Evolutionary conservation across 2,329 filamentous ascomycete genomes (phyloP).

Genomic region (Periconia sp.): DNA sequence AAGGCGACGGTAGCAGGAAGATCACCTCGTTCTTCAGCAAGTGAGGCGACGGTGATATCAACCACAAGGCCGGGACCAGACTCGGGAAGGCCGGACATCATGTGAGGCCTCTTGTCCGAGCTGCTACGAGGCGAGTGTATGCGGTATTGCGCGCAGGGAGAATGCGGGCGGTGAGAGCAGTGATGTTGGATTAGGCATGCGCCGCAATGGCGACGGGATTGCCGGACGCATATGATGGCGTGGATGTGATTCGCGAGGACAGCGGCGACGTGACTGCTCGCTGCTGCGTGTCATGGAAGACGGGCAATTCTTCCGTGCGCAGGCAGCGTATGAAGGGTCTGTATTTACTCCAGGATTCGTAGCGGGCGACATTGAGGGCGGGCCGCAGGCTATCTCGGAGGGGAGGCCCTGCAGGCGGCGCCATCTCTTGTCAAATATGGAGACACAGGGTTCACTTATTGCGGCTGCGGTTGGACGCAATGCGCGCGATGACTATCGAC

Average conservation of each 20-base stretch:
- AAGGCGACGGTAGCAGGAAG: constrained; percentile 60
- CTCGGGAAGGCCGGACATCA: constrained; percentile 16
- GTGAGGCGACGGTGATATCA: constrained; percentile 29
- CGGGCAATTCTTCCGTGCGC: constrained; percentile 20
- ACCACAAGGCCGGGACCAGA: constrained; percentile 18
- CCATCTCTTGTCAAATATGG: neutral
- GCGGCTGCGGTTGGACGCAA: too few relatives aligned
- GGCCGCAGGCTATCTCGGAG: neutral
- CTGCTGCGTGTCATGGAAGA: constrained; percentile 24
- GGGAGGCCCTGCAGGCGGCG: constrained; percentile 1
- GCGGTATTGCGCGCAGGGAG: constrained; percentile 1
- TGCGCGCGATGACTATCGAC: too few relatives aligned
- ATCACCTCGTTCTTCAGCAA: constrained; percentile 65
- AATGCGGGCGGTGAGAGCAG: constrained; percentile 20
- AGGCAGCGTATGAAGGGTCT: constrained; percentile 3
- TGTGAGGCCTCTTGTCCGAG: constrained; percentile 10
- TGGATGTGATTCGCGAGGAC: constrained; percentile 18
- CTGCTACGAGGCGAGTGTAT: neutral
- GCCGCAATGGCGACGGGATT: constrained; percentile 18
- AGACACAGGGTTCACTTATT: constrained; percentile 8
- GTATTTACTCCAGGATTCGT: constrained; percentile 7
- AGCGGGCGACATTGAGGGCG: constrained; percentile 4
- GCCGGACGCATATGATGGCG: constrained; percentile 9
- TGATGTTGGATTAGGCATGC: constrained; percentile 21
- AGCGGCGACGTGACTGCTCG: constrained; percentile 20